Conservation (phyloP, 169 alveolate species). For the Eimeria tenella region DNA sequence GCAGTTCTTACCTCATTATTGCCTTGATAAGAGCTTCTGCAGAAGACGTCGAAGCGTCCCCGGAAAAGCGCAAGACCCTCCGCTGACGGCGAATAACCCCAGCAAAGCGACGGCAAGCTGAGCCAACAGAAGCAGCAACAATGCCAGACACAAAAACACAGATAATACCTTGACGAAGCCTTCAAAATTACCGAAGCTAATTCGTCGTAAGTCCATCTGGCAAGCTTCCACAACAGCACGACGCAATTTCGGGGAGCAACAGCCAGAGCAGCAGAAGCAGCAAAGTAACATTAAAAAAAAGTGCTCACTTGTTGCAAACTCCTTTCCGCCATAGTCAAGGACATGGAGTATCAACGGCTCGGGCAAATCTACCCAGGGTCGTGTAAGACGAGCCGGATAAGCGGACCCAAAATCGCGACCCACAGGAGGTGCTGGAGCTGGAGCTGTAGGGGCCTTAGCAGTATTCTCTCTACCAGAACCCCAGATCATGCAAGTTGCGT, state of each 20-base stretch:
- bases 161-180: not conserved
- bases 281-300: not conserved
- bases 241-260: not conserved
- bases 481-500: not conserved
- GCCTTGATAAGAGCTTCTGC: constrained; percentile 60
- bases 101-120: constrained; percentile 68
- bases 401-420: not conserved
- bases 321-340: constrained; percentile 64
- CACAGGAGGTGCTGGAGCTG: constrained; percentile 23
- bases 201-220: not conserved
- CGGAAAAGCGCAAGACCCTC: constrained; percentile 60
- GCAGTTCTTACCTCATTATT: constrained; percentile 24
- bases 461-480: not conserved
- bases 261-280: not conserved
- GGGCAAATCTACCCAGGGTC: constrained; percentile 54
- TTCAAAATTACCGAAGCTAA: not conserved
- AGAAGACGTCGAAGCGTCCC: constrained; percentile 47
- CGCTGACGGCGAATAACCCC: constrained; percentile 60
- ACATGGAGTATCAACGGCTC: constrained; percentile 55
- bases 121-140: constrained; percentile 19
- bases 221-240: not conserved
- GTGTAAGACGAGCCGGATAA: not conserved
- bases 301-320: constrained; percentile 40
- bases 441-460: not conserved
- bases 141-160: not conserved